Evolutionary conservation across 768 basidiomycete genomes (phyloP).

Genomic region (Mycena galericulata): DNA sequence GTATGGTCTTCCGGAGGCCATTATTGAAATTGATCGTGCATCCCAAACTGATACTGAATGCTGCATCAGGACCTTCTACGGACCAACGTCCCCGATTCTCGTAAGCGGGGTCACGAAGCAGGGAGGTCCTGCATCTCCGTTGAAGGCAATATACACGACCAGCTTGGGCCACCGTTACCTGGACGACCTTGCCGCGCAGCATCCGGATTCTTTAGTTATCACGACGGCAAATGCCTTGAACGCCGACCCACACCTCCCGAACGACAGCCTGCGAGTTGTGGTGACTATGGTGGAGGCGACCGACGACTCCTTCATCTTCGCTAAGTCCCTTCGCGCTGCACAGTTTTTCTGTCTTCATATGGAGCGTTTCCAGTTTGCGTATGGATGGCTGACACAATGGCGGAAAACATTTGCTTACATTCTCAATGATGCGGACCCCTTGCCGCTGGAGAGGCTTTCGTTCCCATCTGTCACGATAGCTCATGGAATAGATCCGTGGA

Average conservation of each 20-base stretch:
- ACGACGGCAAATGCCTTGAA: background rate
- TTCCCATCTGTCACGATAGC: slow-evolving; percentile 3
- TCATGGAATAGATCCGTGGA: slow-evolving; percentile 4
- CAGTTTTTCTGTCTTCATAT: background rate
- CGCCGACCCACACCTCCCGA: slow-evolving; percentile 31
- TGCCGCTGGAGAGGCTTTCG: background rate
- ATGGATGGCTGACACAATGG: slow-evolving; percentile 22
- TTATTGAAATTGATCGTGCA: slow-evolving; percentile 37
- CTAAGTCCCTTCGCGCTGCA: background rate
- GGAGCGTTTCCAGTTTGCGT: background rate
- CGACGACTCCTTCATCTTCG: slow-evolving; percentile 37
- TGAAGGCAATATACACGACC: slow-evolving; percentile 37
- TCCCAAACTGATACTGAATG: slow-evolving; percentile 4
- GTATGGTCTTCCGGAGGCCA: slow-evolving; percentile 40
- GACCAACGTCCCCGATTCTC: slow-evolving; percentile 31
- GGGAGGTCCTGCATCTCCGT: slow-evolving; percentile 33
- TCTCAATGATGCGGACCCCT: background rate
- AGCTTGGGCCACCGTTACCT: slow-evolving; percentile 35
- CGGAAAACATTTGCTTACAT: background rate
- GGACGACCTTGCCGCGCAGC: slow-evolving; percentile 10
- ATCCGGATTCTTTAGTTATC: slow-evolving; percentile 20
- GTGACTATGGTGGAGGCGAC: slow-evolving; percentile 42
- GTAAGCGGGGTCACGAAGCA: slow-evolving; percentile 33
- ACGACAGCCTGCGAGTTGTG: slow-evolving; percentile 16
- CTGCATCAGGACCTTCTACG: slow-evolving; percentile 31